These are phyloP conservation scores for Cercospora sesami DNA, from an alignment of 2,329 filamentous ascomycete species.

Conservation along the genomic window DNA sequence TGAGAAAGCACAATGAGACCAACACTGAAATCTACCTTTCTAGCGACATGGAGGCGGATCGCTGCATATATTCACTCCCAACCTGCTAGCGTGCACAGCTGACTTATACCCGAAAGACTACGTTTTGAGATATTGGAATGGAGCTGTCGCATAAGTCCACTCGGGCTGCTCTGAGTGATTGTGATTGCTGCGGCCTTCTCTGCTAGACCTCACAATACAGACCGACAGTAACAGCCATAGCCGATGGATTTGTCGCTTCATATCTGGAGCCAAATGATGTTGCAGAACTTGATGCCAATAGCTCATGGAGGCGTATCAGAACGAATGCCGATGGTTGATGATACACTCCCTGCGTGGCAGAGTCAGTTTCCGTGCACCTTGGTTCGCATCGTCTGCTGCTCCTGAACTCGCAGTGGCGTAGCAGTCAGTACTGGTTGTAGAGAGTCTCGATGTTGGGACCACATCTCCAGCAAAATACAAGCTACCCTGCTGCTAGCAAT, in stretches of 20 bases:
- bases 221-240: neutral
- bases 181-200: no score
- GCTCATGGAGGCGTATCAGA: no score
- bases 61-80: neutral
- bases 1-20: neutral
- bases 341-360: no score
- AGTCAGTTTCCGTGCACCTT: no score
- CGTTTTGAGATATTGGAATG: neutral
- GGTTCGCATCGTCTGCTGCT: neutral
- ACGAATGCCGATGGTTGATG: no score
- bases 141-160: neutral
- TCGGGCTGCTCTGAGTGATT: neutral
- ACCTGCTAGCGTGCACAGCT: neutral
- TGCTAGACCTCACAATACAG: neutral
- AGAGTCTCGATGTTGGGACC: neutral
- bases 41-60: neutral
- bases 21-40: neutral
- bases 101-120: neutral
- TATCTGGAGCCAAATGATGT: no score
- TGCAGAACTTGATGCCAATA: no score
- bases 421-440: neutral
- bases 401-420: neutral
- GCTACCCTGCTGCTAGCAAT: neutral
- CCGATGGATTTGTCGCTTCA: no score
- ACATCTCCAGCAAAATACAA: neutral